These are phyloP conservation scores for Aspergillus costaricaensis DNA, from an alignment of 2,329 filamentous ascomycete genomes.

Conservation along the genomic window DNA sequence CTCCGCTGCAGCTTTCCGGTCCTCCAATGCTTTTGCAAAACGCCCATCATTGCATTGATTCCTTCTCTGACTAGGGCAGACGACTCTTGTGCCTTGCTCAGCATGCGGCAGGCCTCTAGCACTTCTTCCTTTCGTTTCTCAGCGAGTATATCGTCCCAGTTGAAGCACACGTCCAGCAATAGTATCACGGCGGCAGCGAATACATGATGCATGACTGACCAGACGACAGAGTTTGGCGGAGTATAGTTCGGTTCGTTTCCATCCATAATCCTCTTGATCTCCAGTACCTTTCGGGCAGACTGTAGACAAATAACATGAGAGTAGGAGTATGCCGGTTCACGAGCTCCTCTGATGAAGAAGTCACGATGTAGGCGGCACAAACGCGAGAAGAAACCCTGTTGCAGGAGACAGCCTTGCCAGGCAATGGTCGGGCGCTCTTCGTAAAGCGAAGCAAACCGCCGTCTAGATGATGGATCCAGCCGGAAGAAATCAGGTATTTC, in stretches of 20 bases:
- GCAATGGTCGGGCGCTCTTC: constrained; percentile 31
- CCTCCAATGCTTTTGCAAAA: constrained; percentile 37
- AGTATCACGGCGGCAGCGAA: constrained; percentile 45
- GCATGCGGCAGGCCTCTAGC: constrained; percentile 39
- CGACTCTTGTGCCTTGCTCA: constrained; percentile 38
- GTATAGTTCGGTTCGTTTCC: constrained; percentile 28
- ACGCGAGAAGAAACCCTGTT: constrained; percentile 39
- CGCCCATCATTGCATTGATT: constrained; percentile 41
- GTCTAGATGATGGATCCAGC: constrained; percentile 34
- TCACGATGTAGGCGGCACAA: constrained; percentile 43
- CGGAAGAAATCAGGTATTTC: constrained; percentile 42
- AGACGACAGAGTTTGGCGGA: constrained; percentile 31
- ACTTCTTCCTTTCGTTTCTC: constrained; percentile 41
- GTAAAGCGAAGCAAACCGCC: constrained; percentile 32
- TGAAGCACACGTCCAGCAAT: constrained; percentile 45
- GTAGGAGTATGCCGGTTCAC: constrained; percentile 39
- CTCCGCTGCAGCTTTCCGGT: constrained; percentile 13
- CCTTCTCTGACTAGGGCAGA: constrained; percentile 35
- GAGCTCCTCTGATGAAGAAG: constrained; percentile 42
- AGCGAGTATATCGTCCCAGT: constrained; percentile 40
- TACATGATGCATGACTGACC: constrained; percentile 42
- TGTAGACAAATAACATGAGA: constrained; percentile 42
- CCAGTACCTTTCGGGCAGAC: constrained; percentile 42
- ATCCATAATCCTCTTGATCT: constrained; percentile 39
- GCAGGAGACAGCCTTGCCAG: constrained; percentile 39